Percentiles rank a stretch among this genome's conserved stretches.
These are phyloP conservation scores for Pholiota molesta DNA, from an alignment of 768 basidiomycete genomes.

Conservation along the genomic window DNA sequence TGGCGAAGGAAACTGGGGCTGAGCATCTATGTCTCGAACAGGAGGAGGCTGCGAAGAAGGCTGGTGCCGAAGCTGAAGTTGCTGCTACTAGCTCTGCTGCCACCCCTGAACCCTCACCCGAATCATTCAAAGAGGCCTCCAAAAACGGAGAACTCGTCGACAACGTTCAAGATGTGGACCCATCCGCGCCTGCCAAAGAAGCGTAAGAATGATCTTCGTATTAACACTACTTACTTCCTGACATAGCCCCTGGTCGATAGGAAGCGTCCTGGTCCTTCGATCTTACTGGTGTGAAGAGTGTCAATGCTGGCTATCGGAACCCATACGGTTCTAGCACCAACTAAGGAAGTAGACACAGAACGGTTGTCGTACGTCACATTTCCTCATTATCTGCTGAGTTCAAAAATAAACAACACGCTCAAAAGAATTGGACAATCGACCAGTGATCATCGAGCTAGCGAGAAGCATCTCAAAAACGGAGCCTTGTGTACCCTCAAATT, in stretches of 20 bases:
- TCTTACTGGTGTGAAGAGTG: slow-evolving; percentile 53
- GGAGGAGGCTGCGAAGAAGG: slow-evolving; percentile 46
- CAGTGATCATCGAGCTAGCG: too few relatives aligned
- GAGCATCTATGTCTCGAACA: slow-evolving; percentile 40
- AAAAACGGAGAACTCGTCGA: slow-evolving; percentile 28
- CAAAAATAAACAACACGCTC: too few relatives aligned
- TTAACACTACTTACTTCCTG: slow-evolving; percentile 49
- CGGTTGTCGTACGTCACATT: too few relatives aligned
- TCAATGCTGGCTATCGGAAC: slow-evolving; percentile 22
- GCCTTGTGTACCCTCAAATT: too few relatives aligned
- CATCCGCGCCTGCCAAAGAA: slow-evolving; percentile 39
- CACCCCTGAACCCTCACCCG: slow-evolving; percentile 32
- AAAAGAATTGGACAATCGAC: too few relatives aligned
- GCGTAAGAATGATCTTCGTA: slow-evolving; percentile 60
- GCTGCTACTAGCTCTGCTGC: slow-evolving; percentile 11
- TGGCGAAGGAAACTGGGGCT: slow-evolving; percentile 47
- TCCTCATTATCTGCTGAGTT: too few relatives aligned
- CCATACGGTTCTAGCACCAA: too few relatives aligned
- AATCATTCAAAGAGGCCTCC: slow-evolving; percentile 26
- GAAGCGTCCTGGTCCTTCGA: slow-evolving; percentile 77
- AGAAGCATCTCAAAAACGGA: too few relatives aligned
- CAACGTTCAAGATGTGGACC: slow-evolving; percentile 20
- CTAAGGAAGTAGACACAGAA: too few relatives aligned
- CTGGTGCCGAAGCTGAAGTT: slow-evolving; percentile 18
- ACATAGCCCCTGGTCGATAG: slow-evolving; percentile 39